These are phyloP conservation scores for Tolypocladium guangdongense DNA, from an alignment of 2,329 filamentous ascomycete genomes.

Conservation along the genomic window DNA sequence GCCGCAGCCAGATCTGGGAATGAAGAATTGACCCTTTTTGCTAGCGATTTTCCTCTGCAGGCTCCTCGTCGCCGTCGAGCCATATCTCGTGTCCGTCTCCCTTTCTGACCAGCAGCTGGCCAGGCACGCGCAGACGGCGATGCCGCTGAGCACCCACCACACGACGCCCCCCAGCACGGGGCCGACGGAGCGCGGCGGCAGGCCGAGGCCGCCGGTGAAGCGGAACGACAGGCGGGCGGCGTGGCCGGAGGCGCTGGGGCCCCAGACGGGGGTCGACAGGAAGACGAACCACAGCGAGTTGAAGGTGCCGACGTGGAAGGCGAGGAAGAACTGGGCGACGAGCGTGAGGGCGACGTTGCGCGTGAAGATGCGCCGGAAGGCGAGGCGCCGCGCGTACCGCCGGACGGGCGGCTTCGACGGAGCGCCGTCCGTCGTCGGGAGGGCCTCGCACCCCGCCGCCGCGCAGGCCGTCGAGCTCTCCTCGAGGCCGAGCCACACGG, in stretches of 20 bases:
- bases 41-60: neutral
- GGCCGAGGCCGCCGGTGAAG: slow-evolving; percentile 67
- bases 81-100: slow-evolving; percentile 56
- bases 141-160: slow-evolving; percentile 43
- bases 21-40: neutral
- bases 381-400: slow-evolving; percentile 35
- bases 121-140: slow-evolving; percentile 36
- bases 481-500: slow-evolving; percentile 39
- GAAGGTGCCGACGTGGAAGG: slow-evolving; percentile 66
- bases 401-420: slow-evolving; percentile 4
- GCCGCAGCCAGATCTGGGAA: neutral
- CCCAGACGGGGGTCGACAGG: slow-evolving; percentile 57
- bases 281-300: slow-evolving; percentile 69
- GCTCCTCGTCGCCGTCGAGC: slow-evolving; percentile 45
- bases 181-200: slow-evolving; percentile 61
- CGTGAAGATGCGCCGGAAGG: slow-evolving; percentile 45
- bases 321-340: slow-evolving; percentile 56
- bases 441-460: slow-evolving; percentile 17
- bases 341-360: slow-evolving; percentile 44
- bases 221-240: slow-evolving; percentile 38
- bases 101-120: slow-evolving; percentile 46
- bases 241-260: slow-evolving; percentile 23
- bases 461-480: slow-evolving; percentile 38
- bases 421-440: slow-evolving; percentile 12
- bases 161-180: slow-evolving; percentile 59